Evolutionary conservation across 192 early-diverging fungal species (phyloP).

Genomic region (Backusella circina): DNA sequence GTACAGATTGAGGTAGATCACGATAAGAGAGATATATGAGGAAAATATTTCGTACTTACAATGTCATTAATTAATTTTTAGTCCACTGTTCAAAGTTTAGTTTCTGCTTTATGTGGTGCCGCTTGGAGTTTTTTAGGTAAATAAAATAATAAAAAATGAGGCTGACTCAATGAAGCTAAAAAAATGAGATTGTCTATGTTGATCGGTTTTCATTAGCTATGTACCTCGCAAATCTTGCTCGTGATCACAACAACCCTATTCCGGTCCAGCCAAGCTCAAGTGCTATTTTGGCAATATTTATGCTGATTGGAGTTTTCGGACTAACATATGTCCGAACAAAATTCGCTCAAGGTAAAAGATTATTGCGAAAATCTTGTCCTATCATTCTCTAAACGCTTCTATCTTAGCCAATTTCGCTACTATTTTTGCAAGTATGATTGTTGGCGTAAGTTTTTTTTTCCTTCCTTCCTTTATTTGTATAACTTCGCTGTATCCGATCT

Average conservation of each 20-base stretch:
- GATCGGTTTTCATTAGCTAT: slow-evolving; percentile 5
- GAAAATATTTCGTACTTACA: background rate
- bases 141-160: background rate
- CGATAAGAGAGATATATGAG: background rate
- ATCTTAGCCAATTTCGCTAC: slow-evolving; percentile 24
- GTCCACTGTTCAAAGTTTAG: slow-evolving; percentile 1
- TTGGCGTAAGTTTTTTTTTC: slow-evolving; percentile 4
- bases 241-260: slow-evolving; percentile 8
- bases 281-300: slow-evolving; percentile 23
- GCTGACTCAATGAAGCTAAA: background rate
- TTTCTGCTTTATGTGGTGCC: slow-evolving; percentile 6
- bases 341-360: slow-evolving; percentile 22
- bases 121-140: slow-evolving; percentile 29
- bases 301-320: slow-evolving; percentile 27
- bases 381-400: background rate
- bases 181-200: background rate
- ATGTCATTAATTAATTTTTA: background rate
- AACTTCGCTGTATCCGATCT: background rate
- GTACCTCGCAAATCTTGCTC: slow-evolving; percentile 25
- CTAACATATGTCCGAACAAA: slow-evolving; percentile 22
- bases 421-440: slow-evolving; percentile 23
- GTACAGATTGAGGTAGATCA: slow-evolving; percentile 26
- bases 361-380: background rate
- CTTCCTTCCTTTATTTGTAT: background rate
- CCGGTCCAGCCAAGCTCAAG: slow-evolving; percentile 18